Base-by-base conservation (phyloP, 768 basidiomycete genomes). In the Termitomyces sp. region DNA sequence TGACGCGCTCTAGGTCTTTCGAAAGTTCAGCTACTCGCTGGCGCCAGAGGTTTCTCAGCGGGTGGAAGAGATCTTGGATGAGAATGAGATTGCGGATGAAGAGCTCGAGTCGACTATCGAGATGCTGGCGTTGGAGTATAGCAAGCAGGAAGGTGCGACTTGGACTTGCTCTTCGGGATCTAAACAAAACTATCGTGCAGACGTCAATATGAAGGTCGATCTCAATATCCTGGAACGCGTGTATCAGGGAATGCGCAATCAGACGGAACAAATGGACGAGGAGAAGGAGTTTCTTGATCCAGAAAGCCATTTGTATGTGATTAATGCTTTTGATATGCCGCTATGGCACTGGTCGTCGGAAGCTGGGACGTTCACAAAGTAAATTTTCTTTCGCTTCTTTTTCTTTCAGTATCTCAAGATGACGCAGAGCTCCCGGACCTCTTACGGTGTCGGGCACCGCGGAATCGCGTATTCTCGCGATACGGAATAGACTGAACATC, bases 261-360 rank as follows among this genome's bases (percentile, higher is more conserved):
- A 86, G 65, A 85, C 82, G 16, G 77, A 81, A 58, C 70, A 74
- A 29, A 70, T 76, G 8, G 72, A 71, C 37, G 67, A 73, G 37
- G 83, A 85, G 62, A 81, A 82, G 41, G 87, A 90, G 45, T 69
- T 81, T 8, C 76, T 94, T 26, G 92, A 94, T 62, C 86, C 90
- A 6, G 87, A 92, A 33, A 85, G 80, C 42, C 90, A 97, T 68
- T 72, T 98, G 29, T 84, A 85, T 65, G 77, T 98, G 62, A 76
- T 98, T 31, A 85, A 96, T 69, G 88, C 96, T 10, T 96, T 94
- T 65, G 94, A 96, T 52, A 98, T 98, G 94, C 97, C 97, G 0
- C 74, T 86, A 13, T 94, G 94, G 87, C 82, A 88, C 65, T 99
- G 92, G 86, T 93, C 94, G 16, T 74, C 79, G 31, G 91, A 95